A percentile compares a stretch with the other conserved stretches of the same genome.
Evolutionary conservation across 1,284 basidiomycete species (phyloP).

Genomic region (Austroboletus novae-zelandiae): DNA sequence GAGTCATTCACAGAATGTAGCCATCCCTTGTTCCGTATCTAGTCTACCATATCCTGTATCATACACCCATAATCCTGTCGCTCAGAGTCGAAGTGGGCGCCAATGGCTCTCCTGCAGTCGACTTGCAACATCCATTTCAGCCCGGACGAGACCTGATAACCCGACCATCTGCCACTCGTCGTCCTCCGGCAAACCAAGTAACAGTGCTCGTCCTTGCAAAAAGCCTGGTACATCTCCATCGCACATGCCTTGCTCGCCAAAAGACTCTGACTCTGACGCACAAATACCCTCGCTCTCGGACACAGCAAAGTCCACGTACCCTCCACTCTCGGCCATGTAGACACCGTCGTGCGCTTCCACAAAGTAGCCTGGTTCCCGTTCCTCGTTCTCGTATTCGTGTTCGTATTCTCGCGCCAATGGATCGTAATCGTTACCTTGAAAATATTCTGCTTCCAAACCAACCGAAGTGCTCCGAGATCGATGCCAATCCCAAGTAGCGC

Average conservation of each 20-base stretch:
- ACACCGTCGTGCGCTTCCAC: slow-evolving; percentile 3
- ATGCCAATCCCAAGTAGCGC: slow-evolving; percentile 2
- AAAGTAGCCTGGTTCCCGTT: neutral
- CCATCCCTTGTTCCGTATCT: slow-evolving; percentile 4
- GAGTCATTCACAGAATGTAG: slow-evolving; percentile 29
- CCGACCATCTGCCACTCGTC: neutral
- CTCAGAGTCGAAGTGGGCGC: slow-evolving; percentile 49
- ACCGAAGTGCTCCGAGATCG: neutral
- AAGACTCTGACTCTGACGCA: neutral
- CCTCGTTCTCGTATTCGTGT: slow-evolving; percentile 6
- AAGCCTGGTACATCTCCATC: slow-evolving; percentile 24
- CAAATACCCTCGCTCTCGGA: neutral
- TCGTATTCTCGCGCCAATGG: neutral
- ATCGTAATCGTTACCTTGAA: slow-evolving; percentile 1
- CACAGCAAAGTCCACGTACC: neutral
- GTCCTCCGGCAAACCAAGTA: slow-evolving; percentile 29
- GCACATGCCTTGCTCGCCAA: neutral
- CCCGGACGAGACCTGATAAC: slow-evolving; percentile 31
- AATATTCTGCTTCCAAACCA: slow-evolving; percentile 4
- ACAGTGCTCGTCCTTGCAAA: slow-evolving; percentile 45
- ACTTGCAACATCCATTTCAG: slow-evolving; percentile 58
- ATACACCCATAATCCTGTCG: neutral
- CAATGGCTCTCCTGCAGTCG: slow-evolving; percentile 53
- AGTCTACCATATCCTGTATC: slow-evolving; percentile 10
- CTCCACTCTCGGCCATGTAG: neutral